Evolutionary conservation across 306 rosid genomes (phyloP).

Genomic region (Begonia loranthoides): DNA sequence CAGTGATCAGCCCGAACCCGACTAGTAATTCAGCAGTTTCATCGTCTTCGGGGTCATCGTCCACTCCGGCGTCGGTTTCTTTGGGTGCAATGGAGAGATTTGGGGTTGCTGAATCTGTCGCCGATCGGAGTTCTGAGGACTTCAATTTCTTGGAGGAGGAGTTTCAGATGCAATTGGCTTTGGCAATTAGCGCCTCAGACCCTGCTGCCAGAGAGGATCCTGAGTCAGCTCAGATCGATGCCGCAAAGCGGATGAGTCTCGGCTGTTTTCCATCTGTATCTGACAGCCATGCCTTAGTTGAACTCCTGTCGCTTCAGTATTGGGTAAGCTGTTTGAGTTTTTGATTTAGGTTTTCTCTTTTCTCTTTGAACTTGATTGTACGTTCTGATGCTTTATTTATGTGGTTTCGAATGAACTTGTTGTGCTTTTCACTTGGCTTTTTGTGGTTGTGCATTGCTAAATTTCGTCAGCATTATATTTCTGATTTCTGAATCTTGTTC

Average conservation of each 20-base stretch:
- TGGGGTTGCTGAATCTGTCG: constrained; percentile 22
- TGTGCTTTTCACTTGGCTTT: too few relatives aligned
- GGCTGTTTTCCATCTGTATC: constrained; percentile 43
- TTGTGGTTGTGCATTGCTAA: too few relatives aligned
- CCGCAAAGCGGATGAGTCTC: constrained; percentile 96
- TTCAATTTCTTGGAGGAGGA: constrained; percentile 81
- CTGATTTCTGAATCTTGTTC: too few relatives aligned
- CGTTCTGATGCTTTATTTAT: constrained; percentile 8
- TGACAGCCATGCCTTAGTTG: constrained; percentile 8
- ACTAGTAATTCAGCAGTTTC: constrained; percentile 22
- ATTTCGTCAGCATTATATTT: too few relatives aligned
- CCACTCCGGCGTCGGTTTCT: constrained; percentile 19
- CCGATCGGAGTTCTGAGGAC: constrained; percentile 36
- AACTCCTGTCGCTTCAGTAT: constrained; percentile 15
- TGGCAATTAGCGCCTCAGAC: constrained; percentile 96
- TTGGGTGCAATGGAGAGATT: constrained; percentile 34
- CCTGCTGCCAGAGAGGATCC: constrained; percentile 55
- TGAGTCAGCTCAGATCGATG: constrained; percentile 97
- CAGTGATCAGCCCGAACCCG: constrained; percentile 19
- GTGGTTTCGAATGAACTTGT: too few relatives aligned
- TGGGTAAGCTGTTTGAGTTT: constrained; percentile 8
- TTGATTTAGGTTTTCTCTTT: constrained; percentile 2
- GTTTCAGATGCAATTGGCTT: constrained; percentile 91
- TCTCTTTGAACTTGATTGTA: constrained; percentile 11
- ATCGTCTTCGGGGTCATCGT: constrained; percentile 11